phyloP scores from a whole-genome alignment of 129 eudicot species.

The Pittosporum tobira region DNA sequence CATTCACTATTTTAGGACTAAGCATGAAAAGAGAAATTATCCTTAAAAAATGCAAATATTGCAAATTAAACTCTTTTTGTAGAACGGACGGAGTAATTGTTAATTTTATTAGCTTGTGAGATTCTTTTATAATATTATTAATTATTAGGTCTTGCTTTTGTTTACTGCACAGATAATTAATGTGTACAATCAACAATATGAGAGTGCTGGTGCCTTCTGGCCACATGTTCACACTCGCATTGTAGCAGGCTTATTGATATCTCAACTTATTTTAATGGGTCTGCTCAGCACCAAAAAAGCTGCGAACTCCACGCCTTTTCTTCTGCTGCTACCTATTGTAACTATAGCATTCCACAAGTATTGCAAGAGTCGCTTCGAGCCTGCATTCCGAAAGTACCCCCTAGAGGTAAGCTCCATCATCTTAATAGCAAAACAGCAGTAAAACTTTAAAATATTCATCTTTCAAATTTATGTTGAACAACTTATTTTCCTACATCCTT shows the following conservation, averaged over 20 bases:
- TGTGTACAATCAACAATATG: constrained; percentile 85
- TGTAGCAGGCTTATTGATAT: constrained; percentile 80
- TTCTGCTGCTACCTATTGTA: constrained; percentile 60
- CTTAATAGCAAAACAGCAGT: neutral
- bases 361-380: constrained; percentile 85
- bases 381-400: constrained; percentile 87
- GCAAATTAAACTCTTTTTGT: no score
- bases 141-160: neutral
- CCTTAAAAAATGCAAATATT: no score
- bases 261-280: constrained; percentile 81
- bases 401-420: constrained; percentile 56
- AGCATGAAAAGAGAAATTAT: no score
- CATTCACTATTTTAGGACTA: no score
- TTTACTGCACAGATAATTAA: constrained; percentile 55
- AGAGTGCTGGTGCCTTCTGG: constrained; percentile 93
- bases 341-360: constrained; percentile 75
- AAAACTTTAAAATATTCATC: neutral
- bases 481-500: neutral
- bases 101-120: no score
- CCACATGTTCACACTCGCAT: constrained; percentile 94
- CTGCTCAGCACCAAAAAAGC: constrained; percentile 88
- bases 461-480: neutral
- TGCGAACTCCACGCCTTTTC: constrained; percentile 80
- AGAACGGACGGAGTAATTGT: no score
- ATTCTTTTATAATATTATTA: neutral